Percentiles rank a stretch among this genome's conserved stretches.
Evolutionary conservation across 768 basidiomycete genomes (phyloP).

Genomic region (Lactarius pseudohatsudake): DNA sequence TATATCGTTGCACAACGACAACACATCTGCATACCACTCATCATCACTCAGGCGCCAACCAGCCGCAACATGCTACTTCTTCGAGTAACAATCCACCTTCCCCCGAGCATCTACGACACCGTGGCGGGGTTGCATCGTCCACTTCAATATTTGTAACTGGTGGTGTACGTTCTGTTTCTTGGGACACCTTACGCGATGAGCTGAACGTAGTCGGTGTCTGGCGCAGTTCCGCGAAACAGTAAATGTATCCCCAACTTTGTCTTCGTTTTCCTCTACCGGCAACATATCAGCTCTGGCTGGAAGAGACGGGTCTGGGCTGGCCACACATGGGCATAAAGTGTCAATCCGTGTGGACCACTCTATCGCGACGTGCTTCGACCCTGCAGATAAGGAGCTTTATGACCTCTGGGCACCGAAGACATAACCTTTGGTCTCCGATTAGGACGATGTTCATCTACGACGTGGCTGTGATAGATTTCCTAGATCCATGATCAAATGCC

Average conservation of each 20-base stretch:
- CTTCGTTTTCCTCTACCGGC: conserved; percentile 21
- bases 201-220: not conserved
- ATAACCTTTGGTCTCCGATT: conserved; percentile 1
- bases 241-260: conserved; percentile 24
- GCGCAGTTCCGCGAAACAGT: conserved; percentile 20
- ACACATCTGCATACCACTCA: not conserved
- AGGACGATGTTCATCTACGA: not conserved
- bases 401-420: conserved; percentile 67
- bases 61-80: not conserved
- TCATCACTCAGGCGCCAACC: not conserved
- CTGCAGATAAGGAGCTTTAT: conserved; percentile 73
- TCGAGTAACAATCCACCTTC: not conserved
- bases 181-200: not conserved
- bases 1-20: not conserved
- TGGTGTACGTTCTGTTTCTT: conserved; percentile 14
- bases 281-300: not conserved
- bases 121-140: conserved; percentile 4
- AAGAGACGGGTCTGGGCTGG: conserved; percentile 6
- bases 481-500: not conserved
- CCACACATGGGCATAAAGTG: conserved; percentile 39
- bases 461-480: not conserved
- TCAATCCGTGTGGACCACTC: conserved; percentile 64
- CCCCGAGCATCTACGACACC: conserved; percentile 14
- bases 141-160: conserved; percentile 20
- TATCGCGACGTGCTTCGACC: conserved; percentile 72